These are phyloP conservation scores for Alternaria sp. DNA, from an alignment of 2,329 filamentous ascomycete genomes.

Conservation along the genomic window DNA sequence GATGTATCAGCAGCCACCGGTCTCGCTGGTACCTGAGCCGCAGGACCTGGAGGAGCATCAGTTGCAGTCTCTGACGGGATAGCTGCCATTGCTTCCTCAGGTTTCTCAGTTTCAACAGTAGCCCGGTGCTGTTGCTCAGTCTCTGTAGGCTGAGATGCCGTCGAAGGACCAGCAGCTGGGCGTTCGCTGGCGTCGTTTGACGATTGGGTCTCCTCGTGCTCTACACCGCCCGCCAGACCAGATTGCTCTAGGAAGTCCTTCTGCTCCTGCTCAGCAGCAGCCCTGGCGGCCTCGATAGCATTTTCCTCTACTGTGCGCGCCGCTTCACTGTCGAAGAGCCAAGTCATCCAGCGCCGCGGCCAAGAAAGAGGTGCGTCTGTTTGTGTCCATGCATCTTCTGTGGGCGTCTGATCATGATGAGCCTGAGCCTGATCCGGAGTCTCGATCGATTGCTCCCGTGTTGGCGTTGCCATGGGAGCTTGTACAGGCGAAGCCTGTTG, in stretches of 20 bases:
- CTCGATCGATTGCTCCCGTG: too few relatives aligned
- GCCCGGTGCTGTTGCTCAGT: background rate
- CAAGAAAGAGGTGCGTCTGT: background rate
- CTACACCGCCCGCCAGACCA: background rate
- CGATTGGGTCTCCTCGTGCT: background rate
- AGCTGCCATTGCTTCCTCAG: rapidly evolving
- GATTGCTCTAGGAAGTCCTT: background rate
- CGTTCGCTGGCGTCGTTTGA: background rate
- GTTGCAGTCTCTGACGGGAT: too few relatives aligned
- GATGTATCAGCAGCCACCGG: background rate
- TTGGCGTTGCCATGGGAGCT: background rate
- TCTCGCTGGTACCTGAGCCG: background rate
- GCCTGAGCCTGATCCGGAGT: background rate
- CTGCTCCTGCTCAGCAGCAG: background rate
- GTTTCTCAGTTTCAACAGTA: background rate
- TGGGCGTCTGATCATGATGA: background rate
- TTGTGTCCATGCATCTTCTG: background rate
- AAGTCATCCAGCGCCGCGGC: background rate
- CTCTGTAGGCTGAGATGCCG: background rate
- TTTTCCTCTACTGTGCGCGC: background rate
- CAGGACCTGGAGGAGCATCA: background rate
- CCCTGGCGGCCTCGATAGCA: background rate
- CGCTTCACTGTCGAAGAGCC: background rate
- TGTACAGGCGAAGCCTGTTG: background rate
- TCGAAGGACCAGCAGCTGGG: background rate